These are phyloP conservation scores for Vanrija humicola DNA, from an alignment of 1,284 basidiomycete species.

Conservation along the genomic window DNA sequence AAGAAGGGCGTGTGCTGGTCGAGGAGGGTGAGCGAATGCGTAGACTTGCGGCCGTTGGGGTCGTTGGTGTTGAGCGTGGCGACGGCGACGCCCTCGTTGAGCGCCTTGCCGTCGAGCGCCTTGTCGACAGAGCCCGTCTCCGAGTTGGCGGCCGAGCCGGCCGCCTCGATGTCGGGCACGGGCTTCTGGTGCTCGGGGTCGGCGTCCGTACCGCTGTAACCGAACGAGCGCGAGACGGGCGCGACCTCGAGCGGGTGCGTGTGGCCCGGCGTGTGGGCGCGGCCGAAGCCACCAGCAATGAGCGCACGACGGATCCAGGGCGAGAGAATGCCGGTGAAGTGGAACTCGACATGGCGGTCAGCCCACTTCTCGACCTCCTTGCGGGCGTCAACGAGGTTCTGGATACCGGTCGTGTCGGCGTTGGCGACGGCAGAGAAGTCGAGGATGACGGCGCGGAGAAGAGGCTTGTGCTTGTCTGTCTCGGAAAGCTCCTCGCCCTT, in stretches of 20 bases:
- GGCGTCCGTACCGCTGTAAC: constrained; percentile 16
- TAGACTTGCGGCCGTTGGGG: neutral
- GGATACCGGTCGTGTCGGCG: constrained; percentile 70
- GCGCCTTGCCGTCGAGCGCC: constrained; percentile 7
- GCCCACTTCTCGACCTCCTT: constrained; percentile 84
- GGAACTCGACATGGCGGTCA: constrained; percentile 71
- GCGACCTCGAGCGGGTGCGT: constrained; percentile 59
- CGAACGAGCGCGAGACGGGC: constrained; percentile 59
- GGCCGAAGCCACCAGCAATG: constrained; percentile 80
- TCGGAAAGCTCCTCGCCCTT: constrained; percentile 53
- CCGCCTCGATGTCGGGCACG: neutral
- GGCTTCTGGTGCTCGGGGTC: constrained; percentile 11
- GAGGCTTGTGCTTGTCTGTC: constrained; percentile 61
- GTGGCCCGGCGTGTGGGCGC: constrained; percentile 25
- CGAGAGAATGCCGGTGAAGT: constrained; percentile 62
- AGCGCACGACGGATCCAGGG: constrained; percentile 92
- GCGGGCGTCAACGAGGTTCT: constrained; percentile 84
- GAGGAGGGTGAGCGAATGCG: constrained; percentile 26
- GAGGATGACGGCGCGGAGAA: constrained; percentile 78
- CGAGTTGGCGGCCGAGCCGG: neutral
- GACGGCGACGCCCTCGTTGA: neutral
- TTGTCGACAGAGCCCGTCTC: neutral
- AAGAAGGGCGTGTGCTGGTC: constrained; percentile 48
- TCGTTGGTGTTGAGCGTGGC: neutral
- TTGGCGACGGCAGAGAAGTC: constrained; percentile 77